Evolutionary conservation across 1,139 yeast genomes (phyloP).

Genomic region (Taiozyma sp.): DNA sequence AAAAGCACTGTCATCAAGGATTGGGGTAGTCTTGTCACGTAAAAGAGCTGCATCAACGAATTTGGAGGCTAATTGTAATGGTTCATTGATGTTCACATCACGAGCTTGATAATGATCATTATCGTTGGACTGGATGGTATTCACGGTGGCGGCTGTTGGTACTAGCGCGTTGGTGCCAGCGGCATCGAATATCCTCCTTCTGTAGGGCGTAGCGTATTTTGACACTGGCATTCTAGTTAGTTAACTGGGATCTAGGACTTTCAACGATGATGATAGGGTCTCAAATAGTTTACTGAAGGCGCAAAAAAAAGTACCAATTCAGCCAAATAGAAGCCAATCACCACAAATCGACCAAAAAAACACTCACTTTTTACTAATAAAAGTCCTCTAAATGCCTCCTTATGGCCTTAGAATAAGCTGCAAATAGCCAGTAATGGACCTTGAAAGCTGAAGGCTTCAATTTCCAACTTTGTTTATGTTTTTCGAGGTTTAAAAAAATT

Average conservation of each 20-base stretch:
- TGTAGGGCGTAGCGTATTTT: conserved; percentile 20
- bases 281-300: not conserved
- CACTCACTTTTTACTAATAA: not conserved
- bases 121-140: conserved; percentile 11
- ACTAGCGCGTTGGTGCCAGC: conserved; percentile 3
- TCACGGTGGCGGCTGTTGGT: conserved; percentile 7
- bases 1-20: conserved; percentile 35
- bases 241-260: not conserved
- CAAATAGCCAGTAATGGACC: not conserved
- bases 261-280: not conserved
- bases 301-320: not conserved
- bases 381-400: not conserved
- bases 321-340: not conserved
- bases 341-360: not conserved
- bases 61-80: conserved; percentile 34
- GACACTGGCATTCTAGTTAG: conserved; percentile 12
- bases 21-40: conserved; percentile 34
- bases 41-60: conserved; percentile 34
- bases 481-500: not conserved
- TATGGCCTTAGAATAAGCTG: not conserved
- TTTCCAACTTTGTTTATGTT: not conserved
- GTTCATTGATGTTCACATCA: conserved; percentile 21
- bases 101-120: conserved; percentile 19
- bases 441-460: not conserved
- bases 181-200: conserved; percentile 16